Percentiles rank a stretch among this genome's conserved stretches.
Conservation (phyloP, 169 alveolate species). For the Cryptosporidium xiaoi region DNA sequence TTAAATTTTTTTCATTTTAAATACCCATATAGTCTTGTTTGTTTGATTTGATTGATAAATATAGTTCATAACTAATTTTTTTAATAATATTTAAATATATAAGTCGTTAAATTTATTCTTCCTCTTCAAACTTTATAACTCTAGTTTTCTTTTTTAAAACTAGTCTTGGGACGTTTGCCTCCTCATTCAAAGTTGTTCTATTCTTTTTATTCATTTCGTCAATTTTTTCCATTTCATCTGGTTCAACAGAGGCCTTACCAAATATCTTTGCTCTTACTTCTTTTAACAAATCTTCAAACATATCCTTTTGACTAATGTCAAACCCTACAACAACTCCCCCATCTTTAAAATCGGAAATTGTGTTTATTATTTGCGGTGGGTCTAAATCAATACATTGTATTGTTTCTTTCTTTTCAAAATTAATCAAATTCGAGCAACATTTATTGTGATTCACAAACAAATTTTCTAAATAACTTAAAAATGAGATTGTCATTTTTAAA, state of each 20-base stretch:
- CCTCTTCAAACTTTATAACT: conserved; percentile 40
- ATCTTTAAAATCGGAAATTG: background rate
- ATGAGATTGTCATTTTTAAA: background rate
- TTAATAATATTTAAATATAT: too few species aligned
- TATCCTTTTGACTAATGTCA: conserved; percentile 36
- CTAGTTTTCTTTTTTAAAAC: background rate
- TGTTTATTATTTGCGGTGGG: conserved; percentile 64
- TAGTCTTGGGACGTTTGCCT: background rate
- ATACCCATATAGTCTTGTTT: too few species aligned
- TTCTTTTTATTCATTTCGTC: background rate
- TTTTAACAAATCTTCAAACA: conserved; percentile 12
- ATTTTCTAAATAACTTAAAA: background rate
- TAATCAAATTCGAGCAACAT: conserved; percentile 44
- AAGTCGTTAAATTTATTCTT: background rate
- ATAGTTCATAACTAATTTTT: too few species aligned
- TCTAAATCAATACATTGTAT: conserved; percentile 54
- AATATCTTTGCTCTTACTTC: conserved; percentile 32
- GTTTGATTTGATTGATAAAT: too few species aligned
- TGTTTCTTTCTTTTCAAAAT: conserved; percentile 20
- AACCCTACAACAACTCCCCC: conserved; percentile 1
- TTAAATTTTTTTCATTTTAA: too few species aligned
- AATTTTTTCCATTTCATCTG: background rate
- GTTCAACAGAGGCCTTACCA: background rate
- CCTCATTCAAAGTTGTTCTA: background rate
- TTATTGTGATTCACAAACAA: background rate